A percentile compares a stretch with the other conserved stretches of the same genome.
Conservation (phyloP, 208 protist genomes). For the Leishmania arabica region DNA sequence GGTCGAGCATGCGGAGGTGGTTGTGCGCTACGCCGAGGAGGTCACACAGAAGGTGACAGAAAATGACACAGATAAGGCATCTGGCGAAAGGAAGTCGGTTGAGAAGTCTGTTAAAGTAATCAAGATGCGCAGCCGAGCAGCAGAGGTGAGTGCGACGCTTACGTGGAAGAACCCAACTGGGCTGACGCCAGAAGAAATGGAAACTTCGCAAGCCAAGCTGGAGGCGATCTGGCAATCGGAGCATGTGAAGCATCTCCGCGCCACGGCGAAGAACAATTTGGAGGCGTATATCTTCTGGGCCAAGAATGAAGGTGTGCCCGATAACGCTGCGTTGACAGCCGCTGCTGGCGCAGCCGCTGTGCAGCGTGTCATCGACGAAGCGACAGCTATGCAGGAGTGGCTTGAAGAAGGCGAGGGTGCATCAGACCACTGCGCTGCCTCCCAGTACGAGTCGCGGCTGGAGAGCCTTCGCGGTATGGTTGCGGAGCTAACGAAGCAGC, state of each 20-base stretch:
- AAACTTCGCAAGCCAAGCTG: slow-evolving; percentile 44
- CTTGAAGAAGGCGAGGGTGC: slow-evolving; percentile 76
- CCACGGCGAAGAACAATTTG: slow-evolving; percentile 82
- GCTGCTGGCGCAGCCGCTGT: slow-evolving; percentile 27
- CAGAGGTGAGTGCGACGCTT: slow-evolving; percentile 32
- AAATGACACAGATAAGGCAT: slow-evolving; percentile 29
- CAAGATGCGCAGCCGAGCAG: slow-evolving; percentile 44
- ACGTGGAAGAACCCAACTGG: slow-evolving; percentile 41
- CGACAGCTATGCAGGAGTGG: slow-evolving; percentile 58
- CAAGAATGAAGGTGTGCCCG: slow-evolving; percentile 65
- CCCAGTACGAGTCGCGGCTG: slow-evolving; percentile 58
- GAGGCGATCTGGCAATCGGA: slow-evolving; percentile 54
- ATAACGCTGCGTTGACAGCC: slow-evolving; percentile 39
- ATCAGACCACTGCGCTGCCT: slow-evolving; percentile 51
- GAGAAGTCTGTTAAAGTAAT: slow-evolving; percentile 25
- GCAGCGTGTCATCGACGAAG: slow-evolving; percentile 31
- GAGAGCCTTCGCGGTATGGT: slow-evolving; percentile 49
- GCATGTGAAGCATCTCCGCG: slow-evolving; percentile 52
- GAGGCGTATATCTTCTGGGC: slow-evolving; percentile 80
- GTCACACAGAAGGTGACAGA: slow-evolving; percentile 38
- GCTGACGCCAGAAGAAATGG: slow-evolving; percentile 34
- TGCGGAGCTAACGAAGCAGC: slow-evolving; percentile 16
- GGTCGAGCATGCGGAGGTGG: slow-evolving; percentile 57
- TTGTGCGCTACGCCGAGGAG: slow-evolving; percentile 66
- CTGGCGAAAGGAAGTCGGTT: slow-evolving; percentile 25